Evolutionary conservation across 1,139 yeast genomes (phyloP), one percentile per base, ranked within the genome.

Genomic region (Candida albicans): DNA sequence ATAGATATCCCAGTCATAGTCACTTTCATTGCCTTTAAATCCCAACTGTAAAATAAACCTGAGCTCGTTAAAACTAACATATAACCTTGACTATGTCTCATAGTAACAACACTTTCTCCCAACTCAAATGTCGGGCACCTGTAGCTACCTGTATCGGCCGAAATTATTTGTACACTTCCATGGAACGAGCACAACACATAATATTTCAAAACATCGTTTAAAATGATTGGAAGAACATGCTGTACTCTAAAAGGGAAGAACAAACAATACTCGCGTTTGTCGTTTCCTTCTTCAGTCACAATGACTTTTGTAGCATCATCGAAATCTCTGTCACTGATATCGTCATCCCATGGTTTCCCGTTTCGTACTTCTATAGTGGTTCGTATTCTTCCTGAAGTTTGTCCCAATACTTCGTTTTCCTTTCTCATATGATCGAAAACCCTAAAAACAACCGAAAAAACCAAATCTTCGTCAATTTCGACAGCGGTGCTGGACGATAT

Each of bases 181-280:
- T 81, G 77, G 22, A 93, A 89, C 0, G 96, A 81, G 3, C 85
- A 81, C 30, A 91, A 63, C n/a, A 72, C 77, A 71, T 77, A 73
- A 47, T 64, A 75, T 14, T 54, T 54, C 27, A 73, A 56, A 7
- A 45, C 49, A 2, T 54, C 55, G 24, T 65, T 62, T 10, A 65
- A 44, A 6, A 67, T 50, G 7, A 71, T 52, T 4, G 75, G 75
- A 6, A 67, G 45, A 1, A 67, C 68, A 47, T 73, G 77, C 46
- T 73, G 79, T 14, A 74, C 67, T 43, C 65, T 64, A 52, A 51
- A 72, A 1, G 78, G 78, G 45, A 67, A 73, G 46, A 62, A 69
- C n/a, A 73, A 47, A 2, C 61, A 53, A 46, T 62, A 67, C 42
- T 59, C 54, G 25, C 68, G 39, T 4, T 52, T 40, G 1, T 46